A percentile compares a stretch with the other conserved stretches of the same genome.
These are phyloP conservation scores for Coemansia sp. DNA, from an alignment of 192 early-diverging fungal species.

Conservation along the genomic window DNA sequence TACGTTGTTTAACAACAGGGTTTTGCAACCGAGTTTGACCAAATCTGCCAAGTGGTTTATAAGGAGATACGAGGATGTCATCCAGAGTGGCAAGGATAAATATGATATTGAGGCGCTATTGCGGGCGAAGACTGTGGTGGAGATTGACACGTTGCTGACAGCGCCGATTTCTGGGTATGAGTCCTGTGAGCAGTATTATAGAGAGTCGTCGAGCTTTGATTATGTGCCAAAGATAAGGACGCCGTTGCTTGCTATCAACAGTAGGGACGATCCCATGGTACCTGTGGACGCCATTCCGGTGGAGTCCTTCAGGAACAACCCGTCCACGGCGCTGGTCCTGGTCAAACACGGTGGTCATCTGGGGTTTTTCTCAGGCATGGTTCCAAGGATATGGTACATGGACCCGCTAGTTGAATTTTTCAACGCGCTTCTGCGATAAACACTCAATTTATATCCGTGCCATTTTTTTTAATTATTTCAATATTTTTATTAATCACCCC, in stretches of 20 bases:
- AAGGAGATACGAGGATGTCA: conserved; percentile 4
- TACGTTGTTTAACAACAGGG: conserved; percentile 11
- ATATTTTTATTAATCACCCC: neutral
- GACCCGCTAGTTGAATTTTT: conserved; percentile 11
- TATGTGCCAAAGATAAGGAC: neutral
- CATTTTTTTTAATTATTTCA: neutral
- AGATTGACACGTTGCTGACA: conserved; percentile 12
- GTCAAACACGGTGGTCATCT: conserved; percentile 13
- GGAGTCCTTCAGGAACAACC: conserved; percentile 8
- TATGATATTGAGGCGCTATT: conserved; percentile 12
- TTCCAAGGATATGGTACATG: conserved; percentile 20
- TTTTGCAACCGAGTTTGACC: conserved; percentile 5
- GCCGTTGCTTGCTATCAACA: conserved; percentile 18
- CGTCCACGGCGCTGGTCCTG: conserved; percentile 11
- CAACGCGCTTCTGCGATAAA: neutral
- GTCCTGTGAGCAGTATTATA: conserved; percentile 9
- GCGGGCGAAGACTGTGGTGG: neutral
- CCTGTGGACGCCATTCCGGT: conserved; percentile 14
- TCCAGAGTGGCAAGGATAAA: neutral
- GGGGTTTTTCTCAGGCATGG: conserved; percentile 14
- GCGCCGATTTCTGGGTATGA: conserved; percentile 4
- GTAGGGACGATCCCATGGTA: conserved; percentile 17
- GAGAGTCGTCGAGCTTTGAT: conserved; percentile 1
- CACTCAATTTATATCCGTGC: neutral
- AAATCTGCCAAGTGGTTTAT: conserved; percentile 1